Evolutionary conservation across 768 basidiomycete species (phyloP).

Genomic region (Butyriboletus loyo): DNA sequence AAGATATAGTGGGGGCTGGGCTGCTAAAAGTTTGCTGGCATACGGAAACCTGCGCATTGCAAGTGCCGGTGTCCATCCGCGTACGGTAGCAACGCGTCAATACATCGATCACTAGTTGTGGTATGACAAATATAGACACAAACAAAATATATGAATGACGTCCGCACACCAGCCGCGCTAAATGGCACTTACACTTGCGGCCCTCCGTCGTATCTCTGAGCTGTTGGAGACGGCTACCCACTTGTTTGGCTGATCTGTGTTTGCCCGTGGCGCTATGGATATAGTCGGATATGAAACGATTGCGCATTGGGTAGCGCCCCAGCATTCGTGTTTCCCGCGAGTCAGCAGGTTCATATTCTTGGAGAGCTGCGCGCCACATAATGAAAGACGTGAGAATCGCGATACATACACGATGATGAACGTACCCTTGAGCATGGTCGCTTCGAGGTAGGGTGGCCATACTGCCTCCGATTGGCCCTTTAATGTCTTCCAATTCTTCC

Average conservation of each 20-base stretch:
- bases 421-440: conserved; percentile 70
- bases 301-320: conserved; percentile 75
- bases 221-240: conserved; percentile 77
- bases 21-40: conserved; percentile 17
- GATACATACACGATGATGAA: conserved; percentile 8
- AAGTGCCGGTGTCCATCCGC: conserved; percentile 21
- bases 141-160: conserved; percentile 26
- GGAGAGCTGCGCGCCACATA: conserved; percentile 45
- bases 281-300: conserved; percentile 77
- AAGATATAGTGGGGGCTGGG: conserved; percentile 28
- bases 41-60: conserved; percentile 16
- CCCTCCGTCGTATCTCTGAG: conserved; percentile 72
- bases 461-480: conserved; percentile 67
- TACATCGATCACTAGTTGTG: conserved; percentile 30
- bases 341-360: conserved; percentile 71
- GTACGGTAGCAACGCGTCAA: conserved; percentile 34
- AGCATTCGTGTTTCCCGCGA: conserved; percentile 70
- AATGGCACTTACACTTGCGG: conserved; percentile 54
- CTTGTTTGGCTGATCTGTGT: conserved; percentile 71
- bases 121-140: conserved; percentile 30
- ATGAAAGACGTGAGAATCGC: conserved; percentile 21
- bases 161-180: conserved; percentile 27
- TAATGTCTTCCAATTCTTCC: conserved; percentile 75
- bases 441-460: conserved; percentile 79
- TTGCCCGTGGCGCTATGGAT: conserved; percentile 69